Evolutionary conservation across 805 yeast genomes (phyloP).

Genomic region (Suhomyces emberorum): DNA sequence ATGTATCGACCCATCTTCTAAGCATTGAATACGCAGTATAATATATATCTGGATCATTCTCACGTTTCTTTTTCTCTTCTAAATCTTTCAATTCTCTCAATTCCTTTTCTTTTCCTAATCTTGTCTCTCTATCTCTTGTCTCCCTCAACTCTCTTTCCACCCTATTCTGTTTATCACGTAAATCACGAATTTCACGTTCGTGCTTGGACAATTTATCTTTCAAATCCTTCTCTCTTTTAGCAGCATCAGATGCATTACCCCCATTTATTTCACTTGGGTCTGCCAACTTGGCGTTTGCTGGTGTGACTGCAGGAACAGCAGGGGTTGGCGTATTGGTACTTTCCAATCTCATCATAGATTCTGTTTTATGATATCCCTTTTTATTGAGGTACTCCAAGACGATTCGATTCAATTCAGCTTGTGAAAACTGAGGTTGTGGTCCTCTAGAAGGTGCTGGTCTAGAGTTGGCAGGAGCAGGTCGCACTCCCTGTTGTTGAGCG

Average conservation of each 20-base stretch:
- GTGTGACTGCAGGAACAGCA: constrained; percentile 47
- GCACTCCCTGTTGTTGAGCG: background rate
- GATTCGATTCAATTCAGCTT: constrained; percentile 85
- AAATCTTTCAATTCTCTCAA: constrained; percentile 36
- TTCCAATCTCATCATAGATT: constrained; percentile 89
- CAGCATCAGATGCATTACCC: background rate
- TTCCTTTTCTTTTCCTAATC: constrained; percentile 39
- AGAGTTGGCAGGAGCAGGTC: constrained; percentile 2
- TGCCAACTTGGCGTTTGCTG: constrained; percentile 38
- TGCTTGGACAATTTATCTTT: constrained; percentile 23
- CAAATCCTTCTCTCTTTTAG: constrained; percentile 24
- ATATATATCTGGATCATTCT: constrained; percentile 66
- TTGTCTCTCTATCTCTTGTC: constrained; percentile 34
- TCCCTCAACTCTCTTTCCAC: constrained; percentile 39
- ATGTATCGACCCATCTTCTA: constrained; percentile 85
- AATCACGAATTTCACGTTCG: constrained; percentile 35
- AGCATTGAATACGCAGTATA: constrained; percentile 77
- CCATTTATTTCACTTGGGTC: constrained; percentile 29
- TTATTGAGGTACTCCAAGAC: constrained; percentile 90
- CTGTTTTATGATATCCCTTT: constrained; percentile 92
- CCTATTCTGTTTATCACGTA: constrained; percentile 30
- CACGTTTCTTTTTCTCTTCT: constrained; percentile 43
- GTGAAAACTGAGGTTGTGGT: constrained; percentile 54
- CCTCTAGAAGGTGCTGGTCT: constrained; percentile 14
- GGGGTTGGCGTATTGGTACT: constrained; percentile 59